Conservation (phyloP, 768 basidiomycete species). For the Lactarius akahatsu region DNA sequence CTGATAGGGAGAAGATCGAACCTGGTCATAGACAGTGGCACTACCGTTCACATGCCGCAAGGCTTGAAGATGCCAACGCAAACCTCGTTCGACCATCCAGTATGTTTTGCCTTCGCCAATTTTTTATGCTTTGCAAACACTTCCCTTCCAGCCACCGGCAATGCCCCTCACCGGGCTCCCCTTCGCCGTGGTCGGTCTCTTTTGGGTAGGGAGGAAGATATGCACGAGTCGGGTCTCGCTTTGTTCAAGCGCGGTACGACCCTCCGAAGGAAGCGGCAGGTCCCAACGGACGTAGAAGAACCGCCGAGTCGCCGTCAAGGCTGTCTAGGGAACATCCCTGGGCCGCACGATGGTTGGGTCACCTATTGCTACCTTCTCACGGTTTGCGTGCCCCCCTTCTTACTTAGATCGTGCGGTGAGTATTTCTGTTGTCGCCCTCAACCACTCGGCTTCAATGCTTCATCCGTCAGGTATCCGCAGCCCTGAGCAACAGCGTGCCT, state of each 20-base stretch:
- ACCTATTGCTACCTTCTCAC: slow-evolving; percentile 89
- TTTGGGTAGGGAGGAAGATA: slow-evolving; percentile 86
- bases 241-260: slow-evolving; percentile 86
- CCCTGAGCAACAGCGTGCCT: slow-evolving; percentile 92
- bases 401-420: slow-evolving; percentile 79
- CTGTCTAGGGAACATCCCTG: slow-evolving; percentile 76
- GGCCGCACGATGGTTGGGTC: slow-evolving; percentile 95
- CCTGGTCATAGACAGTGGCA: slow-evolving; percentile 93
- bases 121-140: slow-evolving; percentile 22
- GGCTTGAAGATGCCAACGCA: slow-evolving; percentile 67
- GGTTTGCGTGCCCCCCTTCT: slow-evolving; percentile 72
- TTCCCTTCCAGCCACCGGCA: slow-evolving; percentile 63
- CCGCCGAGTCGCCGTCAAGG: slow-evolving; percentile 44
- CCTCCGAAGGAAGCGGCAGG: slow-evolving; percentile 64
- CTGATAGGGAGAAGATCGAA: slow-evolving; percentile 96
- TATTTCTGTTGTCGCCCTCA: slow-evolving; percentile 24
- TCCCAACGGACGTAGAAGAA: slow-evolving; percentile 42
- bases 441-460: neutral
- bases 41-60: slow-evolving; percentile 84
- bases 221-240: slow-evolving; percentile 88
- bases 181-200: slow-evolving; percentile 88
- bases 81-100: slow-evolving; percentile 79
- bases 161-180: slow-evolving; percentile 56
- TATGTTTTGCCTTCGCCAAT: slow-evolving; percentile 44
- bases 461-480: slow-evolving; percentile 68